Percentiles rank a stretch among this genome's conserved stretches.
Conservation (phyloP, 2,329 filamentous ascomycete genomes). For the Fusarium virguliforme region DNA sequence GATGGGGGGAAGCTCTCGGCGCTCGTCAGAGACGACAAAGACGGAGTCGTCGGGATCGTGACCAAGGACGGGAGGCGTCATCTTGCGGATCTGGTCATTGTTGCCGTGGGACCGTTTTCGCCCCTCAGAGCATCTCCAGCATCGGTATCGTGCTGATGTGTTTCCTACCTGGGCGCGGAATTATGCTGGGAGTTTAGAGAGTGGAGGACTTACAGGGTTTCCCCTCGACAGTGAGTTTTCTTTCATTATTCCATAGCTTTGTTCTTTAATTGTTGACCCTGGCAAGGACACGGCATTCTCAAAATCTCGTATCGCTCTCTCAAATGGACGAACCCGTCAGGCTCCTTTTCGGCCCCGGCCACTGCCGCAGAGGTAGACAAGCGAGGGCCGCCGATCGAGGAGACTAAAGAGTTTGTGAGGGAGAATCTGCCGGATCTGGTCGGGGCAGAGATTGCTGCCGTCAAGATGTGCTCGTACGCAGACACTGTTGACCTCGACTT, state of each 20-base stretch:
- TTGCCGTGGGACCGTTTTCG: slow-evolving; percentile 8
- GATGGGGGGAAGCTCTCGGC: background rate
- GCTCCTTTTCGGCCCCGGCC: background rate
- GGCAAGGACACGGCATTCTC: slow-evolving; percentile 6
- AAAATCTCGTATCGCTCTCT: slow-evolving; percentile 11
- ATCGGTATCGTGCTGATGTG: background rate
- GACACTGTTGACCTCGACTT: slow-evolving; percentile 22
- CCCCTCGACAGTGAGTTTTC: slow-evolving; percentile 6
- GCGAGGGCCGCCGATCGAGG: background rate
- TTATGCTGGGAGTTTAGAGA: slow-evolving; percentile 4
- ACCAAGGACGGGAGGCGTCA: background rate
- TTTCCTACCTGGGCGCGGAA: slow-evolving; percentile 12
- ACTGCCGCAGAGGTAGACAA: slow-evolving; percentile 12
- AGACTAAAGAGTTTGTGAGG: slow-evolving; percentile 2
- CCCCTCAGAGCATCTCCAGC: background rate
- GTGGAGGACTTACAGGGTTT: slow-evolving; percentile 9
- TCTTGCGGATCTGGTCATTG: slow-evolving; percentile 10
- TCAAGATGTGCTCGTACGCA: slow-evolving; percentile 6
- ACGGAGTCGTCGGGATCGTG: background rate
- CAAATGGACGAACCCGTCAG: slow-evolving; percentile 2
- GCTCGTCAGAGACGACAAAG: slow-evolving; percentile 14
- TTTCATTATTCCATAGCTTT: background rate
- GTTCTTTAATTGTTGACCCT: background rate
- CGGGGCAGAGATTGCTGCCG: slow-evolving; percentile 25
- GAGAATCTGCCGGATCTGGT: slow-evolving; percentile 7